Base-by-base conservation (phyloP, 1,284 basidiomycete species). In the Rhizoctonia solani region DNA sequence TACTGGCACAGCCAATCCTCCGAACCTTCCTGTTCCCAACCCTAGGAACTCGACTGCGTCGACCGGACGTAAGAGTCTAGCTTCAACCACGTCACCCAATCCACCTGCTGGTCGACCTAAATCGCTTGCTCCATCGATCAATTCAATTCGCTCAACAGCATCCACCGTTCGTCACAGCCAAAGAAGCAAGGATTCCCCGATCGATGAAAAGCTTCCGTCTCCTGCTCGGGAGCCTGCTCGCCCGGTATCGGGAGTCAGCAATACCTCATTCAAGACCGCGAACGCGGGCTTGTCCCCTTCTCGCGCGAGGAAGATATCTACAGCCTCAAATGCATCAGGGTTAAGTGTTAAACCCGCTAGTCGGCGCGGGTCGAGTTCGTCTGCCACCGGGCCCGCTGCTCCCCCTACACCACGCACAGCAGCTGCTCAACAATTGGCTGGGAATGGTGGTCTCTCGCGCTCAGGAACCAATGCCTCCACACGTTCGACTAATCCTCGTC, bases 221-320 rank as follows among this genome's bases (percentile, higher is more conserved):
- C 49, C 52, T 3, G 30, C 27, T 1, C n/a, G 29, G 3, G 58
- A 47, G 14, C 46, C 30, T 61, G 42, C 58, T 21, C 67, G 67
- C 14, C 58, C 67, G 11, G 23, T 63, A 25, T 59, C 67, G 19
- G 34, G 54, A n/a, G 34, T 63, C 23, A 68, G 67, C 58, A 63
- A 50, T 44, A 30, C 55, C 2, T 61, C 71, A 2, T 89, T 85
- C 74, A 83, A 82, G 66, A 88, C 85, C 0, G 85, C 87, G 23
- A 77, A 72, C 16, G 80, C 81, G 23, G 39, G 32, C 19, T 37
- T 59, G 32, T 14, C 46, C 4, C 53, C 66, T 23, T 41, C 42
- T 29, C 73, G 16, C 71, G 72, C n/a, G 73, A 73, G 39, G 42
- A 69, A 66, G 23, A 29, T 55, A 9, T 77, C 78, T 1, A 75